Evolutionary conservation across 2,329 filamentous ascomycete genomes (phyloP).

Genomic region (Xylariales sp.): DNA sequence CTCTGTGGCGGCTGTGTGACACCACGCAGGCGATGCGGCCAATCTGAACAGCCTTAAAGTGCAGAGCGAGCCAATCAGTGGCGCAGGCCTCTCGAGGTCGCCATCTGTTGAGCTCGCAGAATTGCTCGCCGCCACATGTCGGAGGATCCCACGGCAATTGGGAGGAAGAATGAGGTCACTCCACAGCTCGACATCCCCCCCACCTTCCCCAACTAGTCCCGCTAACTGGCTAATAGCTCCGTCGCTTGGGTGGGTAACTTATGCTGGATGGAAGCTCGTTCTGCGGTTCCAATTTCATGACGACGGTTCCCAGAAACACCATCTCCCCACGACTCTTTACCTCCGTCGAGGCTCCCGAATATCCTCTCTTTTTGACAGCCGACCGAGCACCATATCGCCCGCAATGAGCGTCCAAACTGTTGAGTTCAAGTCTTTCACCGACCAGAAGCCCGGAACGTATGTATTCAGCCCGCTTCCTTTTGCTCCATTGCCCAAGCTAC

Average conservation of each 20-base stretch:
- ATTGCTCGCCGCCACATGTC: constrained; percentile 5
- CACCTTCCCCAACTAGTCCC: constrained; percentile 2
- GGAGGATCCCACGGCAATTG: background rate
- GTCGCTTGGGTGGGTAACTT: no score
- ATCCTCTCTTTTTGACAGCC: no score
- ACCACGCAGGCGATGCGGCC: no score
- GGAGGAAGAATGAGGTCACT: constrained; percentile 1
- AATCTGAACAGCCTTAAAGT: no score
- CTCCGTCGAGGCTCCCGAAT: no score
- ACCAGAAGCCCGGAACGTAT: constrained; percentile 99
- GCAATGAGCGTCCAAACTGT: constrained; percentile 74
- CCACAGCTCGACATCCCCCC: background rate
- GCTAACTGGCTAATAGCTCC: constrained; percentile 3
- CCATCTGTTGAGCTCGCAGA: constrained; percentile 4
- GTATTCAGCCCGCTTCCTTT: constrained; percentile 41
- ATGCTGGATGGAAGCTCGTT: no score
- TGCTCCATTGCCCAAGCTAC: constrained; percentile 19
- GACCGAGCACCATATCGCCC: constrained; percentile 9
- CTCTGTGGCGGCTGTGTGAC: no score
- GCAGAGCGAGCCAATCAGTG: constrained; percentile 1
- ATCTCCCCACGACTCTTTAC: no score
- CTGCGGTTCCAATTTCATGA: no score
- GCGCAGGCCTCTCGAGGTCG: constrained; percentile 1
- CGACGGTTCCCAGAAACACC: no score
- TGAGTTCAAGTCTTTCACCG: constrained; percentile 77